Evolutionary conservation across 192 early-diverging fungal genomes (phyloP).

Genomic region (Podila minutissima): DNA sequence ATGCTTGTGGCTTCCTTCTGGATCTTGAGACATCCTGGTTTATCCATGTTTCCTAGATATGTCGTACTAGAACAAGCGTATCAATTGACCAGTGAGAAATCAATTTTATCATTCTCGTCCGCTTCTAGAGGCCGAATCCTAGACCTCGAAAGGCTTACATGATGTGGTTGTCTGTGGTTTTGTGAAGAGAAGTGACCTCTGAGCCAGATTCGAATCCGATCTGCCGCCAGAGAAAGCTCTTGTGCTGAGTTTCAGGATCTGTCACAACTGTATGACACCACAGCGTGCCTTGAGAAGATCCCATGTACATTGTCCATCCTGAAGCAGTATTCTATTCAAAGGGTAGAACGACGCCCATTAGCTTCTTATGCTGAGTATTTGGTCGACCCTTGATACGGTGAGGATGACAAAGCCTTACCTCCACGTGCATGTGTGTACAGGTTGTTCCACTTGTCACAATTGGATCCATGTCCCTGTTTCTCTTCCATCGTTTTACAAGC

Average conservation of each 20-base stretch:
- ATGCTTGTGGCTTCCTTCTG: background rate
- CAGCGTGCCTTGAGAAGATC: background rate
- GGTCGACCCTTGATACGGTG: too few species aligned
- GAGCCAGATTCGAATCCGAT: slow-evolving; percentile 3
- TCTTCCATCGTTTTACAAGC: slow-evolving; percentile 15
- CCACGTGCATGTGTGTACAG: slow-evolving; percentile 19
- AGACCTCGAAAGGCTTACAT: slow-evolving; percentile 11
- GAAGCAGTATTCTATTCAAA: background rate
- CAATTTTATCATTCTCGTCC: too few species aligned
- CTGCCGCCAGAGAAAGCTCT: slow-evolving; percentile 8
- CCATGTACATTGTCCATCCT: background rate
- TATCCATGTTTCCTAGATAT: slow-evolving; percentile 23
- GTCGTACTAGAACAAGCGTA: slow-evolving; percentile 15
- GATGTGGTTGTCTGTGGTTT: slow-evolving; percentile 17
- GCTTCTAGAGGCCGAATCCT: too few species aligned
- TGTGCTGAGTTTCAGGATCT: background rate
- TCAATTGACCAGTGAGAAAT: background rate
- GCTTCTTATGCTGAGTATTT: too few species aligned
- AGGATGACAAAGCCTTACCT: background rate
- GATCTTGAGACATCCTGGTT: slow-evolving; percentile 18
- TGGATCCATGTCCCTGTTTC: slow-evolving; percentile 6
- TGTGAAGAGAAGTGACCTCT: slow-evolving; percentile 27
- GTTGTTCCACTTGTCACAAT: background rate
- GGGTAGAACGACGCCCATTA: too few species aligned
- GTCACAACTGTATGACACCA: slow-evolving; percentile 3